These are phyloP conservation scores for Diaporthe sp. DNA, from an alignment of 2,329 filamentous ascomycete species.

Conservation along the genomic window DNA sequence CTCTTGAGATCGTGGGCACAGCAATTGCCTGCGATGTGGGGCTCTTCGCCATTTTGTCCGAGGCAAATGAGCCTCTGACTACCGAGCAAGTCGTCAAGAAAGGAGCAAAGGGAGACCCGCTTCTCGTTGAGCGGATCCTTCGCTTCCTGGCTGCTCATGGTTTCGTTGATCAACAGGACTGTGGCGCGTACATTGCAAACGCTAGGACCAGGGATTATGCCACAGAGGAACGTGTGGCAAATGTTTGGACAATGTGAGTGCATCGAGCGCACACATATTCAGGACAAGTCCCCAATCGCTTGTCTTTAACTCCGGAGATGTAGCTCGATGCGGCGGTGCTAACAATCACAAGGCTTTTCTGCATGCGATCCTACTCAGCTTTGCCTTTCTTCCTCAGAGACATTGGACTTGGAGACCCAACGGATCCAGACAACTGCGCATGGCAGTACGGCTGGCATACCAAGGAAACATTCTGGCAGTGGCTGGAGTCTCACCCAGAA, in stretches of 20 bases:
- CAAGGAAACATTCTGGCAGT: constrained; percentile 18
- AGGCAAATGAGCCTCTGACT: background rate
- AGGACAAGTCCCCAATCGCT: background rate
- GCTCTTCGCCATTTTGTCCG: background rate
- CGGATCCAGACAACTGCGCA: background rate
- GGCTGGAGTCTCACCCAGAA: constrained; percentile 13
- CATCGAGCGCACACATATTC: background rate
- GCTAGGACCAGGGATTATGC: background rate
- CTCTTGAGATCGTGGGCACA: constrained; percentile 8
- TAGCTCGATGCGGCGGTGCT: background rate
- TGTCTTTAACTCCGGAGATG: background rate
- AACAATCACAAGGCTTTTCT: background rate
- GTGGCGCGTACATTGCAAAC: background rate
- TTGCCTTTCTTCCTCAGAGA: constrained; percentile 14
- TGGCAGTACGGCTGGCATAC: constrained; percentile 19
- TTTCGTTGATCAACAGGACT: background rate
- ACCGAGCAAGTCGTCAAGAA: background rate
- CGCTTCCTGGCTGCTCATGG: background rate
- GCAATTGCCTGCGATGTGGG: constrained; percentile 6
- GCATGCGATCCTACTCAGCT: constrained; percentile 8
- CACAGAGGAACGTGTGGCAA: background rate
- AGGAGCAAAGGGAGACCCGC: background rate
- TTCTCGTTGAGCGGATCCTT: background rate
- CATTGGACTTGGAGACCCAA: background rate
- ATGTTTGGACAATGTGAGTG: constrained; percentile 12